Base-by-base conservation (phyloP, 1,284 basidiomycete species). In the Golubevia sp. region DNA sequence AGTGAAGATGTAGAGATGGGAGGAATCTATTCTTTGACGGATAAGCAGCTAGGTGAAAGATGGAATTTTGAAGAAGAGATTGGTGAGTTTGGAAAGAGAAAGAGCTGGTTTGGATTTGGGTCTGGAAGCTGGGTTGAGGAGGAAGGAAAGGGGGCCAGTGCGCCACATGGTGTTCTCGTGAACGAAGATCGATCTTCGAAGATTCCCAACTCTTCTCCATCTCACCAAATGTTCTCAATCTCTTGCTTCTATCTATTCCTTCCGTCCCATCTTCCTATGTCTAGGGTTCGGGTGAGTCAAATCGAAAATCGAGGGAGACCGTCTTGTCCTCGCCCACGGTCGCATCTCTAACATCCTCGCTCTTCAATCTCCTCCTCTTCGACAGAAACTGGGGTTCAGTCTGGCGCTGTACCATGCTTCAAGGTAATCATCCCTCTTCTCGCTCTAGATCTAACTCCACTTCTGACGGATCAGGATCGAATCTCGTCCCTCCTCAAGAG, bases 141-240 rank as follows among this genome's bases (percentile, higher is more conserved):
- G 4, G 30, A 34, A 34, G 30, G 11, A 34, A 34, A 34, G 11
- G 15, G 59, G 15, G 11, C 20, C 4, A 26, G 23, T n/a, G 18
- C 15, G 13, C 18, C 27, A 15, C 49, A n/a, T 2, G 44, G 15
- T 51, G 2, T 2, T 1, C n/a, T 11, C 44, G 70, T 68, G 25
- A 52, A 61, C 3, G 71, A 70, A 20, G 68, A 73, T 30, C 74
- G 74, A 70, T 70, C 69, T 6, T 69, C 62, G 20, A 66, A 71
- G 54, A 74, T 67, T 67, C 48, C 62, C 0, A 34, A 23, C 2
- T 38, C 38, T n/a, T 49, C 34, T 3, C 30, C 51, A 5, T 51
- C 44, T 49, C 62, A 7, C n/a, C n/a, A n/a, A n/a, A n/a, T n/a
- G n/a, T n/a, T n/a, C n/a, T n/a, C n/a, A n/a, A n/a, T n/a, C n/a